These are phyloP conservation scores for Mortierella claussenii DNA, from an alignment of 192 early-diverging fungal genomes.

Conservation along the genomic window DNA sequence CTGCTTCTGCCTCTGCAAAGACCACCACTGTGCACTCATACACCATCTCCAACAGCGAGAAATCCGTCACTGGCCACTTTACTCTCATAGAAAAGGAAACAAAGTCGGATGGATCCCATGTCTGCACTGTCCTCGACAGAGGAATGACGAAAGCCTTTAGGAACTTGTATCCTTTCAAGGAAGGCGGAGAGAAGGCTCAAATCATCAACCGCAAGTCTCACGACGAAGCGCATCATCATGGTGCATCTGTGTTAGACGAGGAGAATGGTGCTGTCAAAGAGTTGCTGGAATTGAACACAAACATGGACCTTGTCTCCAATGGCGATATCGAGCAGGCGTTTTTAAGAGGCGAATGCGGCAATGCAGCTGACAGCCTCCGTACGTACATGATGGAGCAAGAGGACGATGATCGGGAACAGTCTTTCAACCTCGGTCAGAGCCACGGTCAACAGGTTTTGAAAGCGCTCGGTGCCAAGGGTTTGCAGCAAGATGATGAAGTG, in stretches of 20 bases:
- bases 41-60: slow-evolving; percentile 28
- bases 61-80: slow-evolving; percentile 14
- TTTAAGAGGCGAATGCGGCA: slow-evolving; percentile 22
- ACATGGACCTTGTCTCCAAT: too few relatives aligned
- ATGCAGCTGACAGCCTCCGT: neutral
- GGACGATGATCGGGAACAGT: neutral
- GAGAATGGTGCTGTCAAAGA: slow-evolving; percentile 11
- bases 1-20: slow-evolving; percentile 1
- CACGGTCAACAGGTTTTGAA: slow-evolving; percentile 7
- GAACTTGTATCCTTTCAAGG: slow-evolving; percentile 32
- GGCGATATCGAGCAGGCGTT: slow-evolving; percentile 9
- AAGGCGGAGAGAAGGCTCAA: slow-evolving; percentile 14
- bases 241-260: slow-evolving; percentile 3
- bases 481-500: slow-evolving; percentile 44
- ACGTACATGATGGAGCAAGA: slow-evolving; percentile 4
- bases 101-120: neutral
- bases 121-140: slow-evolving; percentile 34
- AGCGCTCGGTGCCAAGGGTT: neutral
- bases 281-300: slow-evolving; percentile 39
- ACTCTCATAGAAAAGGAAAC: slow-evolving; percentile 21
- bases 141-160: slow-evolving; percentile 37
- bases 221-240: slow-evolving; percentile 30
- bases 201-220: slow-evolving; percentile 22
- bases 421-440: neutral
- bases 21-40: neutral